Evolutionary conservation across 768 basidiomycete genomes (phyloP).

Genomic region (Dioszegia aurantiaca): DNA sequence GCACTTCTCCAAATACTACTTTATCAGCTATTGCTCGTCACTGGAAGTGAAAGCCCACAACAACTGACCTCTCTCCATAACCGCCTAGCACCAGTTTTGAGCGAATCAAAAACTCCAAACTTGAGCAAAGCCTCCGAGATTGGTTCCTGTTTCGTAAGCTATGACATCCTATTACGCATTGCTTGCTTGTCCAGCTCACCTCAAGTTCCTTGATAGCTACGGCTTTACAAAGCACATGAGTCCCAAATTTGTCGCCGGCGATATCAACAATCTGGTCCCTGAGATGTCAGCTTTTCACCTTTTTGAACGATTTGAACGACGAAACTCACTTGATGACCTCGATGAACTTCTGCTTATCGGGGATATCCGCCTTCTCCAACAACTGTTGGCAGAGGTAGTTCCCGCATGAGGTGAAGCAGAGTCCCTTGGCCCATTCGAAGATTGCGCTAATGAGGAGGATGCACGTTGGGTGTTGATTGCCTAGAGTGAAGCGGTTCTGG

Average conservation of each 20-base stretch:
- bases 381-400: constrained; percentile 51
- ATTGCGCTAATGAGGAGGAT: constrained; percentile 28
- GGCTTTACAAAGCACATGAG: constrained; percentile 49
- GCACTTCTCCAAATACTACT: constrained; percentile 42
- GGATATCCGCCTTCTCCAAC: constrained; percentile 34
- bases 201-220: constrained; percentile 41
- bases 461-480: constrained; percentile 10
- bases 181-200: too few species aligned
- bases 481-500: constrained; percentile 26
- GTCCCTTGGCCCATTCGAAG: constrained; percentile 31
- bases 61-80: constrained; percentile 46
- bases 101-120: constrained; percentile 42
- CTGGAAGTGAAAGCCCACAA: neutral
- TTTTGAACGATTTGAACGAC: neutral
- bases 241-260: constrained; percentile 48
- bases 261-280: constrained; percentile 44
- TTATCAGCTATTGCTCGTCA: neutral
- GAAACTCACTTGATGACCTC: constrained; percentile 36
- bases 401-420: constrained; percentile 43
- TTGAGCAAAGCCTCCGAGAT: constrained; percentile 41
- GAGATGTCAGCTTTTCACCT: constrained; percentile 1
- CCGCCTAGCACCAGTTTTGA: constrained; percentile 47
- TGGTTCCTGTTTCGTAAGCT: constrained; percentile 29
- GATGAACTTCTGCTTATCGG: constrained; percentile 39
- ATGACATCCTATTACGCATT: too few species aligned